Evolutionary conservation across 2,329 filamentous ascomycete genomes (phyloP), one percentile per base, ranked within the genome.

Genomic region (Chalara sp.): DNA sequence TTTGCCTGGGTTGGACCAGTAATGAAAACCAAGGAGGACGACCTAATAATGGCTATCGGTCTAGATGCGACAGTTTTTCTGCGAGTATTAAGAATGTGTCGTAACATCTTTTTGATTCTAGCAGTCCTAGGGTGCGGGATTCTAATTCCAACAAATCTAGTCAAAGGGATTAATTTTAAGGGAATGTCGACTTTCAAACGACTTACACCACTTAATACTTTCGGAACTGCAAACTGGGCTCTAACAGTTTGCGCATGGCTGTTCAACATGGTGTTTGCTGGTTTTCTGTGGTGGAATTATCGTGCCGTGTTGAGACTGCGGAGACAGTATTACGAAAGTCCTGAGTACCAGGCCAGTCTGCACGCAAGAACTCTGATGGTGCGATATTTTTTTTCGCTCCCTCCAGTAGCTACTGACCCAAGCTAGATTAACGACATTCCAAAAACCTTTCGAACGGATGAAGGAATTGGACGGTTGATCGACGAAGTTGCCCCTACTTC

Each of bases 251-350:
- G 81, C 42, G 76, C 78, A 0, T 86, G 78, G 72, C 55, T 83
- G 1, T 87, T 90, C 64, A 84, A 92, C 65, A 65, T 84, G n/a
- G 77, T 89, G 21, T 76, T 96, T 11, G 83, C 80, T 52, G 84
- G 77, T 49, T 95, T 95, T 59, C 71, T 99, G 31, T 99, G 90
- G 90, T 85, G 79, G 72, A 97, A 96, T 63, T 97, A 97, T 67
- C 78, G 79, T 32, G 84, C 81, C 45, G 78, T 99, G 21, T 69
- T 83, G 12, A 71, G 73, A 33, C 70, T 99, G 56, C 80, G 91
- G 55, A 81, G 88, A 53, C 72, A 79, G 41, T 96, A 95, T 63
- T 92, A 96, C 61, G 80, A 92, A 62, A 92, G 83, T 60, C 76
- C 85, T 0, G 92, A 96, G 41, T 99, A 96, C 62, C 89, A 95